phyloP scores from a whole-genome alignment of 1,284 basidiomycete species.

The Ganoderma lucidum region DNA sequence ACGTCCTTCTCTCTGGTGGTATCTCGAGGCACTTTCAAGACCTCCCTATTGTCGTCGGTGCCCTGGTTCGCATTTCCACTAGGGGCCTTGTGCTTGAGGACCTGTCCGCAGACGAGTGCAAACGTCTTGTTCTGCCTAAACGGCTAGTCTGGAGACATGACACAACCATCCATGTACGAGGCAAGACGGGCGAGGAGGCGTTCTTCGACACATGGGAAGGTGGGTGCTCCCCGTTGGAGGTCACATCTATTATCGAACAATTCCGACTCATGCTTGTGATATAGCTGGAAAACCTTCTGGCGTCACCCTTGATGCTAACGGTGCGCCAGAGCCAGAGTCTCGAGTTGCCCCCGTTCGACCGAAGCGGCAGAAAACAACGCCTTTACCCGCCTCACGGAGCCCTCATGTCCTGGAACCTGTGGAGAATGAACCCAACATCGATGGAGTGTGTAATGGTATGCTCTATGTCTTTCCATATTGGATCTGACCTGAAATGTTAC shows the following conservation, averaged over 20 bases:
- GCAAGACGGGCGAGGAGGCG: slow-evolving; percentile 22
- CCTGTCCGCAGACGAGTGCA: background rate
- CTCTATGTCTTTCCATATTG: background rate
- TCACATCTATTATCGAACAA: background rate
- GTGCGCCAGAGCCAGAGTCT: background rate
- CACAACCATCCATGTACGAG: slow-evolving; percentile 11
- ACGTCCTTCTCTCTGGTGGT: slow-evolving; percentile 22
- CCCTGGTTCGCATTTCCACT: slow-evolving; percentile 17
- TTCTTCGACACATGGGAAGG: slow-evolving; percentile 22
- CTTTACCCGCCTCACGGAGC: background rate
- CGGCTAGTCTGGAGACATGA: slow-evolving; percentile 22
- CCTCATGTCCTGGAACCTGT: background rate
- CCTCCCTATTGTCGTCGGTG: slow-evolving; percentile 24
- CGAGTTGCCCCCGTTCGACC: background rate
- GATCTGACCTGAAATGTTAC: background rate
- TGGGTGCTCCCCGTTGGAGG: background rate
- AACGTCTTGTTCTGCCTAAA: slow-evolving; percentile 17
- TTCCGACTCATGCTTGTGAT: background rate
- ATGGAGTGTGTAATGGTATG: background rate
- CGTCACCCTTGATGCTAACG: background rate
- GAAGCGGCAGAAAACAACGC: slow-evolving; percentile 13
- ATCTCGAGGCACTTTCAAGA: slow-evolving; percentile 17
- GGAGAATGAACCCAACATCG: background rate
- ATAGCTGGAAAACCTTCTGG: no score
- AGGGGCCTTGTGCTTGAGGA: slow-evolving; percentile 24